phyloP scores from a whole-genome alignment of 2,329 filamentous ascomycete genomes.

The Penicillium sp. region DNA sequence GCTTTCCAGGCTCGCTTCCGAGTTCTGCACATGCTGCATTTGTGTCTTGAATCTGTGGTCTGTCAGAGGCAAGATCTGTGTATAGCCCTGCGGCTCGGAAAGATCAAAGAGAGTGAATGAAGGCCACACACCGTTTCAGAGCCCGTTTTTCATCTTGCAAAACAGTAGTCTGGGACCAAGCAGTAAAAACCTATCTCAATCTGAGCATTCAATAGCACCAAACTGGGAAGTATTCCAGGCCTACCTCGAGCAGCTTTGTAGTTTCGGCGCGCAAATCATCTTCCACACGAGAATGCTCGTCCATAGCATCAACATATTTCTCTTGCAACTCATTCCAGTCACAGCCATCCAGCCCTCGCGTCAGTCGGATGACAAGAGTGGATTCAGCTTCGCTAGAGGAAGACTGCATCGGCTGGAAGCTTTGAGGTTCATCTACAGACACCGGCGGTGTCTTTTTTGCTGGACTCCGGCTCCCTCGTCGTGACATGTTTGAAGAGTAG shows the following conservation, averaged over 20 bases:
- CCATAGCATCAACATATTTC: slow-evolving; percentile 67
- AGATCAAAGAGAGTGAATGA: too few species aligned
- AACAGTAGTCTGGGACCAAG: slow-evolving; percentile 75
- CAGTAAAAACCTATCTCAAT: slow-evolving; percentile 66
- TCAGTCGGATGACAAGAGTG: slow-evolving; percentile 37
- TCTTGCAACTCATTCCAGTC: slow-evolving; percentile 77
- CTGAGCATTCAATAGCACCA: not conserved
- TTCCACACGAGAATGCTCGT: slow-evolving; percentile 65
- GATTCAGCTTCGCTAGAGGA: slow-evolving; percentile 9
- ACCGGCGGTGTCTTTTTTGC: not conserved
- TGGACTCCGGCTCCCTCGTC: not conserved
- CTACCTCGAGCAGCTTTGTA: slow-evolving; percentile 64
- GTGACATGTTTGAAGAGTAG: not conserved
- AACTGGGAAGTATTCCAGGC: not conserved
- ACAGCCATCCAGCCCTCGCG: slow-evolving; percentile 59
- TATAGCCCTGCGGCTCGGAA: not conserved
- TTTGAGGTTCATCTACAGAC: slow-evolving; percentile 5
- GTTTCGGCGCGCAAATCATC: slow-evolving; percentile 67
- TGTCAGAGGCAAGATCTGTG: slow-evolving; percentile 3
- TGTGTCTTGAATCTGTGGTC: slow-evolving; percentile 72
- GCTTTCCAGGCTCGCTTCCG: slow-evolving; percentile 69
- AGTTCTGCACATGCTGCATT: slow-evolving; percentile 71
- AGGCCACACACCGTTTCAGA: slow-evolving; percentile 66
- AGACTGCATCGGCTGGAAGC: slow-evolving; percentile 7
- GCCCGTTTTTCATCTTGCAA: slow-evolving; percentile 75